Evolutionary conservation across 1,284 basidiomycete species (phyloP).

Genomic region (Leccinum pachyderme): DNA sequence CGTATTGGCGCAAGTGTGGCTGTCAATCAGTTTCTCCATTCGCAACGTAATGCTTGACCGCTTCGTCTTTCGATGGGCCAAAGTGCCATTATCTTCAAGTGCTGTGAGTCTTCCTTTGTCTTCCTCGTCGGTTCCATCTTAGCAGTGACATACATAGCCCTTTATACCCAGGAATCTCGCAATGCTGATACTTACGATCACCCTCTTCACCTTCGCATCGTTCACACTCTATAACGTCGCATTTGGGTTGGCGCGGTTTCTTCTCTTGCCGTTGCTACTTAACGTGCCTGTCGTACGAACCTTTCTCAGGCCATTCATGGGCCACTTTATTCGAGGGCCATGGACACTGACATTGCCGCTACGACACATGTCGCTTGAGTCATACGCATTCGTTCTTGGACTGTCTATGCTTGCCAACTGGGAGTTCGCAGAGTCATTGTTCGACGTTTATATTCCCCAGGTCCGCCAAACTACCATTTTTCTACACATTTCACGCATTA

Average conservation of each 20-base stretch:
- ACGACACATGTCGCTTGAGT: slow-evolving; percentile 44
- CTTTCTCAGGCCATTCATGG: slow-evolving; percentile 55
- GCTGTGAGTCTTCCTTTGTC: slow-evolving; percentile 17
- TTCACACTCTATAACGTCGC: slow-evolving; percentile 38
- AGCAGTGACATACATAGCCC: slow-evolving; percentile 17
- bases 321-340: slow-evolving; percentile 58
- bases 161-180: slow-evolving; percentile 20
- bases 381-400: slow-evolving; percentile 48
- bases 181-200: slow-evolving; percentile 36
- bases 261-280: slow-evolving; percentile 51
- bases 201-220: slow-evolving; percentile 41
- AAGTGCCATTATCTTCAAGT: slow-evolving; percentile 8
- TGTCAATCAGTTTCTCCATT: slow-evolving; percentile 46
- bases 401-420: slow-evolving; percentile 51
- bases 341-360: slow-evolving; percentile 53
- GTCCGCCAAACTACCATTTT: slow-evolving; percentile 26
- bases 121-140: not conserved
- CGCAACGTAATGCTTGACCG: slow-evolving; percentile 60
- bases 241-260: slow-evolving; percentile 44
- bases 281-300: slow-evolving; percentile 49
- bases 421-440: slow-evolving; percentile 60
- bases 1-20: slow-evolving; percentile 47
- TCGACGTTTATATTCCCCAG: slow-evolving; percentile 52
- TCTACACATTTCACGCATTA: not conserved
- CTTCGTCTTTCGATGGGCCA: slow-evolving; percentile 44